phyloP scores from a whole-genome alignment of 352 stramenopile species.

The Pythium aquatile region DNA sequence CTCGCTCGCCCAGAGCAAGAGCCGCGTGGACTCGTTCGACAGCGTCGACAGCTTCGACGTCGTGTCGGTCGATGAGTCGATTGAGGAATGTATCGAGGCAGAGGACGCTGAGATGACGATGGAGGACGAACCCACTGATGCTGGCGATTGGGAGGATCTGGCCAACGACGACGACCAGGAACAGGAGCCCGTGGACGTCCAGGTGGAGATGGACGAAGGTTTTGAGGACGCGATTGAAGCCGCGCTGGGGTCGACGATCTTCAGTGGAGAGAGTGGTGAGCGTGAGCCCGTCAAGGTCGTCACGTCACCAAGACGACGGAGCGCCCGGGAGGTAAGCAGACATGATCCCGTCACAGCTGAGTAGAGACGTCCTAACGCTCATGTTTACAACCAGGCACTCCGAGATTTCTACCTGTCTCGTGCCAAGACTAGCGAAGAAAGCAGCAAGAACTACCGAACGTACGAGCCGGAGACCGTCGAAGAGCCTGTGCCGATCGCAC shows the following conservation, averaged over 20 bases:
- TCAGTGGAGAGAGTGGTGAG: not conserved
- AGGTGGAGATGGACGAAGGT: slow-evolving; percentile 17
- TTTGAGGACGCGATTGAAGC: slow-evolving; percentile 17
- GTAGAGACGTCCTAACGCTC: not conserved
- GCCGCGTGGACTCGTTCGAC: slow-evolving; percentile 31
- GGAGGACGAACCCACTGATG: slow-evolving; percentile 12
- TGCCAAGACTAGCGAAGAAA: slow-evolving; percentile 49
- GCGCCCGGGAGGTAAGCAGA: slow-evolving; percentile 14
- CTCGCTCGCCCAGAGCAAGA: slow-evolving; percentile 14
- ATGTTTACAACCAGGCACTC: slow-evolving; percentile 30
- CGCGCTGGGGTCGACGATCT: slow-evolving; percentile 9
- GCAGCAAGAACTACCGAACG: slow-evolving; percentile 35
- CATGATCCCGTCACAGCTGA: not conserved
- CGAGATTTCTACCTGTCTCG: slow-evolving; percentile 53
- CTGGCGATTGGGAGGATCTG: slow-evolving; percentile 53
- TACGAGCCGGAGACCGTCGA: slow-evolving; percentile 24
- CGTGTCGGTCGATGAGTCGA: slow-evolving; percentile 27
- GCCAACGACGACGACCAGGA: slow-evolving; percentile 5
- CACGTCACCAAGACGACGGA: slow-evolving; percentile 13
- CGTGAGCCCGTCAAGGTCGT: not conserved
- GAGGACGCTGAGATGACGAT: slow-evolving; percentile 1
- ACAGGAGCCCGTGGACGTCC: not conserved
- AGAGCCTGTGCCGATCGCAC: slow-evolving; percentile 26
- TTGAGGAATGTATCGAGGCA: slow-evolving; percentile 14
- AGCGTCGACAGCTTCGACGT: slow-evolving; percentile 39